Evolutionary conservation across 495 filamentous ascomycete genomes (phyloP).

Genomic region (Hypoxylon crocopeplum): DNA sequence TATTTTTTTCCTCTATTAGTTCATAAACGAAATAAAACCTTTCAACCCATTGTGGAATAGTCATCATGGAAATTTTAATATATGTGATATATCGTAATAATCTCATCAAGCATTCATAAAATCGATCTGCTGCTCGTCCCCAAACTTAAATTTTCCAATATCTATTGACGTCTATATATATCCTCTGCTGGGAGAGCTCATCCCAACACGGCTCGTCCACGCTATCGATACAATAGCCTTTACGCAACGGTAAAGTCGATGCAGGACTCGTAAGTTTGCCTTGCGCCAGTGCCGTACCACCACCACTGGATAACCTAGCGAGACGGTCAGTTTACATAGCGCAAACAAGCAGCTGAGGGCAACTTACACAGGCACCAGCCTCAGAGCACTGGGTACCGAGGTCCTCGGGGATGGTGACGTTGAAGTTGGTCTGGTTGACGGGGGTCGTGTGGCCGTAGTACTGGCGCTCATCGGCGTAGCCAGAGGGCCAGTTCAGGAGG

Average conservation of each 20-base stretch:
- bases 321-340: neutral
- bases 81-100: no score
- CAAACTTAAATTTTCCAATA: no score
- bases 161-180: slow-evolving; percentile 19
- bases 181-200: neutral
- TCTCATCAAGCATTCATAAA: neutral
- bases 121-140: neutral
- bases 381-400: slow-evolving; percentile 62
- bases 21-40: slow-evolving; percentile 24
- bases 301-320: slow-evolving; percentile 68
- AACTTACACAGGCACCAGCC: slow-evolving; percentile 65
- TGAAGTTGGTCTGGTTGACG: slow-evolving; percentile 67
- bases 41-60: no score
- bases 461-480: slow-evolving; percentile 49
- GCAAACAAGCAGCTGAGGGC: neutral
- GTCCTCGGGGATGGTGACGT: slow-evolving; percentile 66
- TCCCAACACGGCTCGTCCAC: neutral
- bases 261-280: slow-evolving; percentile 78
- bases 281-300: slow-evolving; percentile 70
- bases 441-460: slow-evolving; percentile 64
- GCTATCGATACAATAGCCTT: neutral
- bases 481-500: slow-evolving; percentile 61
- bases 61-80: no score
- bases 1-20: slow-evolving; percentile 30
- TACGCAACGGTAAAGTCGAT: slow-evolving; percentile 67